Conservation (phyloP, 805 yeast species). For the Spathaspora boniae region DNA sequence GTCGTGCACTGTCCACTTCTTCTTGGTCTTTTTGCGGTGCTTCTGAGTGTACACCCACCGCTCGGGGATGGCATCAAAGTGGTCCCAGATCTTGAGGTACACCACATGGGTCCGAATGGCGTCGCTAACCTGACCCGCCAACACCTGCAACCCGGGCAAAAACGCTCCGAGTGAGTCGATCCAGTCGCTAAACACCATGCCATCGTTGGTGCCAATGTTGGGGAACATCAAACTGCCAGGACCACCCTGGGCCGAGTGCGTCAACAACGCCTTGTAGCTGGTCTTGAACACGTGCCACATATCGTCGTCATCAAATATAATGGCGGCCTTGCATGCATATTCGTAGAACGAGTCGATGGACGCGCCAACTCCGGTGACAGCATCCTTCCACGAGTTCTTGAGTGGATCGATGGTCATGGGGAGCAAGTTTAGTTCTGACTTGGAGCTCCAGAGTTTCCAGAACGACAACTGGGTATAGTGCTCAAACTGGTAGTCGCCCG, state of each 20-base stretch:
- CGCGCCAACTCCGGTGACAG: conserved; percentile 81
- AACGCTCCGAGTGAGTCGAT: conserved; percentile 85
- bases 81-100: conserved; percentile 74
- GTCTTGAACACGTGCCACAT: conserved; percentile 54
- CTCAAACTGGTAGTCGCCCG: conserved; percentile 73
- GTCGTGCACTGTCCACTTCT: conserved; percentile 9
- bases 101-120: conserved; percentile 62
- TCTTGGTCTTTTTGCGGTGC: conserved; percentile 4
- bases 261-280: conserved; percentile 54
- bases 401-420: conserved; percentile 76
- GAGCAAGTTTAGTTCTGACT: conserved; percentile 59
- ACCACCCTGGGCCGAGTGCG: conserved; percentile 36
- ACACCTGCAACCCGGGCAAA: conserved; percentile 80
- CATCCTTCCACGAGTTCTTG: conserved; percentile 52
- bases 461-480: conserved; percentile 58
- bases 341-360: conserved; percentile 90
- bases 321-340: conserved; percentile 73
- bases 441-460: conserved; percentile 64
- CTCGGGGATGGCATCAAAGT: conserved; percentile 81
- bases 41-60: conserved; percentile 55
- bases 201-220: conserved; percentile 56
- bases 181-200: conserved; percentile 58
- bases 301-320: conserved; percentile 61
- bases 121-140: conserved; percentile 68
- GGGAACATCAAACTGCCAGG: conserved; percentile 42